A percentile compares a stretch with the other conserved stretches of the same genome.
These are phyloP conservation scores for Fusarium coicis DNA, from an alignment of 2,329 filamentous ascomycete species.

Conservation along the genomic window DNA sequence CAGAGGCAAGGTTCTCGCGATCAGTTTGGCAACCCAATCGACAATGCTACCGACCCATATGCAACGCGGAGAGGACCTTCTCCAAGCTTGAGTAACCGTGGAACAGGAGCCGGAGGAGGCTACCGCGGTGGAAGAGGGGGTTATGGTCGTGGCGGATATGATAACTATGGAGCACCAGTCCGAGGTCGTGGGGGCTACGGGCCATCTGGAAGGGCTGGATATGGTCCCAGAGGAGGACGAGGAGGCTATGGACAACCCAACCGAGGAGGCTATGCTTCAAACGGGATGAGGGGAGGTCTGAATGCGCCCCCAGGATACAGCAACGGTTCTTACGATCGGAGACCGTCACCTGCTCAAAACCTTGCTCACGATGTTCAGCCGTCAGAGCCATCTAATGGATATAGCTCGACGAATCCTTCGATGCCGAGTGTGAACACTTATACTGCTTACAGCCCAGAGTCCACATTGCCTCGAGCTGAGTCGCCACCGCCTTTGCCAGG, in stretches of 20 bases:
- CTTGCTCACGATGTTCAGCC: conserved; percentile 55
- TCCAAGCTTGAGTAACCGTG: conserved; percentile 61
- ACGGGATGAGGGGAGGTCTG: conserved; percentile 47
- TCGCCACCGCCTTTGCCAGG: conserved; percentile 71
- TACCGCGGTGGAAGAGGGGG: conserved; percentile 60
- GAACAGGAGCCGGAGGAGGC: conserved; percentile 61
- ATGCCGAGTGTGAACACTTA: conserved; percentile 53
- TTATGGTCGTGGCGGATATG: conserved; percentile 63
- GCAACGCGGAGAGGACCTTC: conserved; percentile 60
- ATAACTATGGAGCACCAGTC: conserved; percentile 56
- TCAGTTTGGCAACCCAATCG: conserved; percentile 71
- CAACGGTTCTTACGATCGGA: conserved; percentile 52
- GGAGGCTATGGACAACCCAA: conserved; percentile 48
- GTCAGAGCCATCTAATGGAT: conserved; percentile 47
- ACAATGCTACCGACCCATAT: conserved; percentile 57
- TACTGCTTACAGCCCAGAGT: conserved; percentile 57
- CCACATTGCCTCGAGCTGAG: conserved; percentile 67
- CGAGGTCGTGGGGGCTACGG: conserved; percentile 58
- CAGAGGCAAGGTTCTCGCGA: conserved; percentile 62
- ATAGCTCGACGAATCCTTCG: conserved; percentile 47
- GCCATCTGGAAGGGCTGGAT: conserved; percentile 55
- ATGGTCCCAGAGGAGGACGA: conserved; percentile 53
- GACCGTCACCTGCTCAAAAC: conserved; percentile 50
- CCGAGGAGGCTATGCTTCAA: conserved; percentile 47
- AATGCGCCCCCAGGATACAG: conserved; percentile 58